These are phyloP conservation scores for Elsinoe perseae DNA, from an alignment of 2,329 filamentous ascomycete species.

Conservation along the genomic window DNA sequence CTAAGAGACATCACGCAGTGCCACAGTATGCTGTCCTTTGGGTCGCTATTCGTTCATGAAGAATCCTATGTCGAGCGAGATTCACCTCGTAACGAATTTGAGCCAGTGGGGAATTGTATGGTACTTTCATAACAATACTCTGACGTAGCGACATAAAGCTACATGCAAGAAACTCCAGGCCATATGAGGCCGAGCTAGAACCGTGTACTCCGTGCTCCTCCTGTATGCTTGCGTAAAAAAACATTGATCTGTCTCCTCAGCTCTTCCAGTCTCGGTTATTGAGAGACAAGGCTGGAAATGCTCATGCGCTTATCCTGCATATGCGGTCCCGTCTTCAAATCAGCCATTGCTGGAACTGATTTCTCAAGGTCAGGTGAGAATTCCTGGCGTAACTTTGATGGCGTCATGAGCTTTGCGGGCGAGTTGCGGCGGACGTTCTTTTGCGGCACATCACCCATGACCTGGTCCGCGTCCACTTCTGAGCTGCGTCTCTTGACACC, in stretches of 20 bases:
- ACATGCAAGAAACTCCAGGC: conserved; percentile 11
- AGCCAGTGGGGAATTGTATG: not conserved
- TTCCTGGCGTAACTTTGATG: not conserved
- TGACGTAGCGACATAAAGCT: conserved; percentile 6
- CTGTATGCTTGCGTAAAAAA: not conserved
- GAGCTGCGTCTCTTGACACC: conserved; percentile 8
- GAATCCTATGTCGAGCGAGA: too few relatives aligned
- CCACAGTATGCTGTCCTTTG: too few relatives aligned
- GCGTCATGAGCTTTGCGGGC: not conserved
- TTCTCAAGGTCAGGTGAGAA: not conserved
- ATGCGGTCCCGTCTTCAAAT: not conserved
- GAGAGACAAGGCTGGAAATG: not conserved
- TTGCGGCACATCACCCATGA: conserved; percentile 10
- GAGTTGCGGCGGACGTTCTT: conserved; percentile 13
- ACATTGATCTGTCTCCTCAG: not conserved
- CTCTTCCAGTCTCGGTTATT: not conserved
- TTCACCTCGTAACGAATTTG: too few relatives aligned
- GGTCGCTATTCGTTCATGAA: too few relatives aligned
- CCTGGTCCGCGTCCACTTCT: not conserved
- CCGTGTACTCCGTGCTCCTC: not conserved
- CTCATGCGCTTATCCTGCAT: conserved; percentile 1
- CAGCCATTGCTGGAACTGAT: not conserved
- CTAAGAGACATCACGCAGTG: too few relatives aligned
- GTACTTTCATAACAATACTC: conserved; percentile 10
- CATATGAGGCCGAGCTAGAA: conserved; percentile 11